Evolutionary conservation across 1,284 basidiomycete species (phyloP), one percentile per base, ranked within the genome.

Genomic region (Ceratobasidium sp.): DNA sequence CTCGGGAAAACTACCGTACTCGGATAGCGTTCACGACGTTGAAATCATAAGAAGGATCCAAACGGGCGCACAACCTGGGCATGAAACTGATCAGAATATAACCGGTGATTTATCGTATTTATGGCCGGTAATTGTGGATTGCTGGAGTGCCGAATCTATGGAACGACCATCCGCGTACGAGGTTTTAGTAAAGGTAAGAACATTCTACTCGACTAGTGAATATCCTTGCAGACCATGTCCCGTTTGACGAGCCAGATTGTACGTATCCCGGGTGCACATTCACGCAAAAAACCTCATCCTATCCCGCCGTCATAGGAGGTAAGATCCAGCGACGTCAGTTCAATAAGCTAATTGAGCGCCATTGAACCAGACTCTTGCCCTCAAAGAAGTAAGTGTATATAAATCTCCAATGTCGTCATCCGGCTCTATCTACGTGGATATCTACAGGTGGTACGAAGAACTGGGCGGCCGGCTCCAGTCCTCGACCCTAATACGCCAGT

Each of bases 91-190:
- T 38, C 23, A 33, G 33, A 33, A 33, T 33, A 33, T 33, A 33
- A 33, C 33, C 33, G 33, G 33, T 33, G 57, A 59, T 12, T 33
- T 59, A 59, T 59, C 57, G 7, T 59, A 59, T 20, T n/a, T 59
- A 33, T 59, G 57, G 57, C 57, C 57, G 38, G n/a, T 59, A 6
- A 59, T 59, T 33, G 57, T 13, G 38, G 57, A 59, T 13, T 59
- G 57, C 28, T 59, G 57, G 57, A 12, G 7, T 59, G 5, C 57
- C 12, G 57, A 28, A 20, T 33, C 57, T 26, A 33, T 33, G 57
- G 38, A 59, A 20, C 57, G 57, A 59, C 57, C 57, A 10, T 13
- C 28, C 28, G 57, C 26, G 28, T 33, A 59, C 57, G 38, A 33
- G 15, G 57, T 59, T 38, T 20, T 59, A 59, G 28, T 33, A 9